A percentile compares a stretch with the other conserved stretches of the same genome.
Evolutionary conservation across 257 asterid species (phyloP).

Genomic region (Ajuga chamaepitys): DNA sequence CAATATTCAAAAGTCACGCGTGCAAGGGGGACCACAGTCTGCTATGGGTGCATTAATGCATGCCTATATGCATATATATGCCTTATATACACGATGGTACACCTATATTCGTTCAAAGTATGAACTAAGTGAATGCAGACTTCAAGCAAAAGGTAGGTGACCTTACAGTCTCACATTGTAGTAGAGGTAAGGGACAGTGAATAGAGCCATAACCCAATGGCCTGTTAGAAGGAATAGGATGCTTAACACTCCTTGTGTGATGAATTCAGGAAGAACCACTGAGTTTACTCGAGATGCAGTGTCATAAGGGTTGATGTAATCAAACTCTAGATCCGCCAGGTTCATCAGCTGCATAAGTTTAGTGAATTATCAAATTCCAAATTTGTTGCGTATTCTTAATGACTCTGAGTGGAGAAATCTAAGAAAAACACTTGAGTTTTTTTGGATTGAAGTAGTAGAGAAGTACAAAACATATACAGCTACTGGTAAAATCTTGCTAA

Average conservation of each 20-base stretch:
- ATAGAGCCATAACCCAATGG: constrained; percentile 71
- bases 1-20: not conserved
- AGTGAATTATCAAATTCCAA: not conserved
- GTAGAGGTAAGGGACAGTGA: constrained; percentile 54
- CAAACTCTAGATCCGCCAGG: constrained; percentile 73
- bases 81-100: not conserved
- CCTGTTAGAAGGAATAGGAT: constrained; percentile 56
- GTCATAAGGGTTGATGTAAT: constrained; percentile 75
- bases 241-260: constrained; percentile 62
- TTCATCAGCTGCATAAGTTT: constrained; percentile 49
- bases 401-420: not conserved
- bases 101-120: not conserved
- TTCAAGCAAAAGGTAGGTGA: constrained; percentile 11
- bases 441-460: not conserved
- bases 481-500: not conserved
- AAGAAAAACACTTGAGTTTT: not conserved
- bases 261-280: constrained; percentile 60
- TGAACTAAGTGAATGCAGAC: not conserved
- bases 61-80: too few species aligned
- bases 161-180: constrained; percentile 66
- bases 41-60: not conserved
- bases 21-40: not conserved
- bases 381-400: not conserved
- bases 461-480: not conserved
- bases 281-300: constrained; percentile 63